Evolutionary conservation across 306 rosid species (phyloP), one percentile per base, ranked within the genome.

Genomic region (Sindora glabra): DNA sequence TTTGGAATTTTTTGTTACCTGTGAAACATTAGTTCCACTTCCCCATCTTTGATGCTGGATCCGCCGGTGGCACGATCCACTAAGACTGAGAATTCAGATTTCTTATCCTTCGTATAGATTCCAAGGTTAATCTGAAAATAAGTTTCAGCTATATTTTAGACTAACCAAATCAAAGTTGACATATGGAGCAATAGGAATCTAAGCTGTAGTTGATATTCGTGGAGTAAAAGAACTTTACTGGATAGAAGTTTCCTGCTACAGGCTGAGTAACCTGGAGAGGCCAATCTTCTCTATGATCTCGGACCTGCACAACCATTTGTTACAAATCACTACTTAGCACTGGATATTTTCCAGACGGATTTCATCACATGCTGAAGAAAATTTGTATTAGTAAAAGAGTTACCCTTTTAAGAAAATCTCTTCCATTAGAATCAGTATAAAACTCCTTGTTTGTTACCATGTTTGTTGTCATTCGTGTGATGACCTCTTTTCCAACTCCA

Each of bases 51-150:
- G 52, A 91, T 81, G 78, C 96, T 91, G 39, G 87, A 59, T 70
- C 87, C 97, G 30, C 97, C 97, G 1, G 76, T 71, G 62, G 97
- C 96, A 33, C 95, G 89, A 74, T 91, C 97, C 62, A 91, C 95
- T 74, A 91, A 69, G 50, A 91, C 79, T 0, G 97, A 91, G 40
- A 91, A 60, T 71, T 91, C 97, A 22, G 86, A 70, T 72, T 83
- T 83, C 58, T 71, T 63, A 76, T 91, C 96, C 67, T 15, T 50
- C 8, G 78, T 59, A 60, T 70, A 91, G 52, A 91, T 75, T 78
- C 97, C 97, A 69, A 87, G 97, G 69, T 79, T 91, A 65, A 85
- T 70, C 97, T 90, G 89, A 22, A 49, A 30, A 10, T 23, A 22
- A 25, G 15, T 41, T 21, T 49, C 27, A 42, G 33, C 36, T 56